phyloP scores from a whole-genome alignment of 768 basidiomycete species.

The Punctularia strigosozonata region DNA sequence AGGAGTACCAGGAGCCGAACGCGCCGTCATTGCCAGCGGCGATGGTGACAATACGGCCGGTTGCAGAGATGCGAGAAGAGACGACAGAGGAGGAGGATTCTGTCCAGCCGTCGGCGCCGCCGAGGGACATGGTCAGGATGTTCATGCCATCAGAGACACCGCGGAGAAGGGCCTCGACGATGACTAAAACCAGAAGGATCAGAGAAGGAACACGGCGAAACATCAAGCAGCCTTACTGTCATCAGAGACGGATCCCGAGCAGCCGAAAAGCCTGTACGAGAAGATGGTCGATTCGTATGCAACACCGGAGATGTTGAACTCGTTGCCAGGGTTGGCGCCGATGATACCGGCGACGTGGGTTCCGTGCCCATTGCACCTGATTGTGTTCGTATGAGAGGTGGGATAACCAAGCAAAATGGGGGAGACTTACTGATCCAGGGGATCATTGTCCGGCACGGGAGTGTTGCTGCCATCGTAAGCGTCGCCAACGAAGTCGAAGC shows the following conservation, averaged over 20 bases:
- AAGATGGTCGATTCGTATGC: constrained; percentile 47
- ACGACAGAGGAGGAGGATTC: constrained; percentile 40
- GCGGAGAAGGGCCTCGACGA: constrained; percentile 38
- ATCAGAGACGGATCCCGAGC: constrained; percentile 35
- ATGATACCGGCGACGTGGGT: constrained; percentile 57
- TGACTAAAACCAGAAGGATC: constrained; percentile 17
- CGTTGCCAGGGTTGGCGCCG: constrained; percentile 46
- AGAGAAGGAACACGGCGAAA: constrained; percentile 11
- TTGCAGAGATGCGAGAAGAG: constrained; percentile 41
- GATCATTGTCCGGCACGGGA: constrained; percentile 38
- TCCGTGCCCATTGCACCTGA: constrained; percentile 25
- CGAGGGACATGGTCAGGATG: constrained; percentile 57
- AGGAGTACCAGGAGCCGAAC: constrained; percentile 52
- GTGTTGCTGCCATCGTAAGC: constrained; percentile 36
- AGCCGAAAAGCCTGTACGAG: constrained; percentile 51
- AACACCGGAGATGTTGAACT: constrained; percentile 58
- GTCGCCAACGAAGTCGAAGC: constrained; percentile 49
- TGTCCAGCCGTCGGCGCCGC: constrained; percentile 54
- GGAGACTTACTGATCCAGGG: constrained; percentile 30
- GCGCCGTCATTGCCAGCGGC: constrained; percentile 44
- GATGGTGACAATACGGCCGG: constrained; percentile 51
- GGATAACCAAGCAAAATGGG: constrained; percentile 1
- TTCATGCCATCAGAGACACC: constrained; percentile 43
- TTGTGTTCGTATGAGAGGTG: background rate
- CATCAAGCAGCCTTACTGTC: constrained; percentile 28